Conservation (phyloP, 225 moss, liverwort and hornwort genomes). For the Bryoerythrophyllum caledonicum region DNA sequence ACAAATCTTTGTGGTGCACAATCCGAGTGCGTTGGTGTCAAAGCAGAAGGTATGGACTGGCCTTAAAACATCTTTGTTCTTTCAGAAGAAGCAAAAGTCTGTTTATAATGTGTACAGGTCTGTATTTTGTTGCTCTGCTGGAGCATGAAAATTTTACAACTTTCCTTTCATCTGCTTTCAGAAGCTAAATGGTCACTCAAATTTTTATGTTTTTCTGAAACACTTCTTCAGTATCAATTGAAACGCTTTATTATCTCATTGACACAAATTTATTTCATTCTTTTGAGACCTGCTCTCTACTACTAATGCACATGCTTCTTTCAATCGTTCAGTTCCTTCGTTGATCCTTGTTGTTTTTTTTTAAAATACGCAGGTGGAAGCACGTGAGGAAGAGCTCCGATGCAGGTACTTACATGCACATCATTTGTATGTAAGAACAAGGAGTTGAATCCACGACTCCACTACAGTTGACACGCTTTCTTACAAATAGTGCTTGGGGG, state of each 20-base stretch:
- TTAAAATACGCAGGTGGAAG: constrained; percentile 39
- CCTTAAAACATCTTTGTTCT: neutral
- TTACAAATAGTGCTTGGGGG: neutral
- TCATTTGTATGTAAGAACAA: neutral
- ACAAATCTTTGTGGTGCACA: constrained; percentile 50
- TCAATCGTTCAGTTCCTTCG: constrained; percentile 8
- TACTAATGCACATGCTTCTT: neutral
- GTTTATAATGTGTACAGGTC: neutral
- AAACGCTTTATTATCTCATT: neutral
- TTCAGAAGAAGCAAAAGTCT: neutral
- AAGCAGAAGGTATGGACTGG: constrained; percentile 33
- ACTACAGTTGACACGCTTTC: neutral
- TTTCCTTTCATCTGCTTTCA: constrained; percentile 1
- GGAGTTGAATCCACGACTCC: neutral
- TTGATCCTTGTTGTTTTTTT: constrained; percentile 1
- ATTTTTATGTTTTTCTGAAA: neutral
- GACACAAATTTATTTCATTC: neutral
- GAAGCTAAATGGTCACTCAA: neutral
- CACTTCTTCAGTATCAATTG: neutral
- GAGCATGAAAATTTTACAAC: neutral
- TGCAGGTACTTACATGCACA: constrained; percentile 32
- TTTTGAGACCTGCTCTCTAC: neutral
- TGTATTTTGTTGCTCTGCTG: neutral
- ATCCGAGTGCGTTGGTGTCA: constrained; percentile 19
- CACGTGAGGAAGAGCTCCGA: constrained; percentile 24